A percentile compares a stretch with the other conserved stretches of the same genome.
These are phyloP conservation scores for Salvia rosmarinus DNA, from an alignment of 257 asterid species.

Conservation along the genomic window DNA sequence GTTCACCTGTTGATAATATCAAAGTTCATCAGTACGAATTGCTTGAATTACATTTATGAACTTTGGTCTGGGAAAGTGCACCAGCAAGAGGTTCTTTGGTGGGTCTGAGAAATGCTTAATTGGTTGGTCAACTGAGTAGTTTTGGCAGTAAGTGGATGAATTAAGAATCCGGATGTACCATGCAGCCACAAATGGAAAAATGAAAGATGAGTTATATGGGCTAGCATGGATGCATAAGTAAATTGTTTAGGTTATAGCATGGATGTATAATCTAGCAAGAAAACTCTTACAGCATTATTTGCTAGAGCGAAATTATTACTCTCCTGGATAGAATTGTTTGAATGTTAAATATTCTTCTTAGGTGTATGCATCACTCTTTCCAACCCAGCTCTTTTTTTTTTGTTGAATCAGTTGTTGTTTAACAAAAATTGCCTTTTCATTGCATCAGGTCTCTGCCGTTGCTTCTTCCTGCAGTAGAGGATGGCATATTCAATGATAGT, in stretches of 20 bases:
- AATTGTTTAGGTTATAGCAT: no score
- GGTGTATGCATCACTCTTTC: background rate
- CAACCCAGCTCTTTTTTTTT: slow-evolving; percentile 1
- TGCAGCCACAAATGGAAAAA: background rate
- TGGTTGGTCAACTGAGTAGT: slow-evolving; percentile 2
- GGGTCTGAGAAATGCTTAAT: background rate
- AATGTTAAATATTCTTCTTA: background rate
- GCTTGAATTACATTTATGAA: background rate
- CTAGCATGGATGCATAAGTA: background rate
- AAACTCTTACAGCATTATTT: background rate
- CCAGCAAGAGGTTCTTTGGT: background rate
- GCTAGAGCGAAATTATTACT: background rate
- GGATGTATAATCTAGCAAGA: slow-evolving; percentile 13
- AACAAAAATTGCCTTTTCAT: slow-evolving; percentile 2
- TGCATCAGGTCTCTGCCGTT: slow-evolving; percentile 81
- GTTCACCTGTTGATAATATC: no score
- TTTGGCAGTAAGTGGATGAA: background rate
- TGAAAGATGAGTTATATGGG: background rate
- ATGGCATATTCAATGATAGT: slow-evolving; percentile 95
- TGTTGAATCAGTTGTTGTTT: slow-evolving; percentile 12
- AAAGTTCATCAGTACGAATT: no score
- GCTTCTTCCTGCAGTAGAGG: slow-evolving; percentile 98
- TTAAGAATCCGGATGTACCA: background rate
- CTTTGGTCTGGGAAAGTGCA: background rate
- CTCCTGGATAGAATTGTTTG: background rate